Conservation (phyloP, 768 basidiomycete species). For the Chalciporus pseudorubinellus region DNA sequence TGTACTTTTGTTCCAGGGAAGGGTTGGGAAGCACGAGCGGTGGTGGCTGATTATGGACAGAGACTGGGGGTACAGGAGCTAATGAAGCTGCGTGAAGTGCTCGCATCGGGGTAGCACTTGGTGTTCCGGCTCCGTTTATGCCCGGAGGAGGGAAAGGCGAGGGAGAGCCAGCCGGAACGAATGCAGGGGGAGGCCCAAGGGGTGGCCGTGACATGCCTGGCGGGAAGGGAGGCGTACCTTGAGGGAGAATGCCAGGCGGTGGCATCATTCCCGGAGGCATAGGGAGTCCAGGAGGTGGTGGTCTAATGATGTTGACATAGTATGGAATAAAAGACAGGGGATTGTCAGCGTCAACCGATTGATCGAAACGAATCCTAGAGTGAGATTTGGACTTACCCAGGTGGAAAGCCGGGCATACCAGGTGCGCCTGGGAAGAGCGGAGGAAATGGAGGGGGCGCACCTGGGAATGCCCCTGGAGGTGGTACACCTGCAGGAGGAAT, state of each 20-base stretch:
- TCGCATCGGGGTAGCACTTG: constrained; percentile 21
- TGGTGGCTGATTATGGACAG: constrained; percentile 24
- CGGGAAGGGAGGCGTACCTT: constrained; percentile 37
- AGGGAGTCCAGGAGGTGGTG: constrained; percentile 55
- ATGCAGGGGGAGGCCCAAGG: constrained; percentile 35
- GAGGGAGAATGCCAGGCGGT: constrained; percentile 36
- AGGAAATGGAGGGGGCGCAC: constrained; percentile 36
- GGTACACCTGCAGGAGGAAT: constrained; percentile 36
- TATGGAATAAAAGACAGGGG: constrained; percentile 2
- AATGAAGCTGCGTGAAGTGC: not conserved
- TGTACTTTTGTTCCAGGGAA: constrained; percentile 60
- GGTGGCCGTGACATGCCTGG: constrained; percentile 38
- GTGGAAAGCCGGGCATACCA: constrained; percentile 51
- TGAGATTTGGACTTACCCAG: constrained; percentile 44
- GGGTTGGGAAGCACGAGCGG: constrained; percentile 52
- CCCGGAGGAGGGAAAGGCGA: constrained; percentile 30
- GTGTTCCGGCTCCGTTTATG: constrained; percentile 20
- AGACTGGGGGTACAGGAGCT: constrained; percentile 12
- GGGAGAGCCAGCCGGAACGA: constrained; percentile 30
- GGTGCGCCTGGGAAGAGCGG: constrained; percentile 45
- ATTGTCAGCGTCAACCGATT: constrained; percentile 22
- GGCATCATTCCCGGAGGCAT: constrained; percentile 40
- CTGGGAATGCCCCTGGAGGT: constrained; percentile 39
- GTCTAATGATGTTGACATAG: constrained; percentile 29
- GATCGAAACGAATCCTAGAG: constrained; percentile 13